Conservation (phyloP, 2,329 filamentous ascomycete genomes). For the Curvularia sp. region DNA sequence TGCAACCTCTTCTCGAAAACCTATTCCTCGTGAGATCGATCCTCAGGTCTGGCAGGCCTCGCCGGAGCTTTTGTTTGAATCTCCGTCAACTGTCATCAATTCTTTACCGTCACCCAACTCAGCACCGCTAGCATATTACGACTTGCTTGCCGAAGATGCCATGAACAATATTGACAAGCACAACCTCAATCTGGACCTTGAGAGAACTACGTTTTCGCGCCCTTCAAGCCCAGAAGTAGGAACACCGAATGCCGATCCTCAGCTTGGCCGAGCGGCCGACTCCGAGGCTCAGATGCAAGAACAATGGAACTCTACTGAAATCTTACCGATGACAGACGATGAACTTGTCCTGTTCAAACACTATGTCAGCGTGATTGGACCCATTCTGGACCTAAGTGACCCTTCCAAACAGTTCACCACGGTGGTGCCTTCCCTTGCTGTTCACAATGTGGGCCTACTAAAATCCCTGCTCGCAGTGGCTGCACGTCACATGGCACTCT, state of each 20-base stretch:
- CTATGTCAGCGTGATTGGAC: conserved; percentile 49
- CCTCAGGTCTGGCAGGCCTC: conserved; percentile 32
- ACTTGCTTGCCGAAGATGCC: conserved; percentile 56
- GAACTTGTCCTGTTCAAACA: conserved; percentile 51
- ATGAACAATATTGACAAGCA: conserved; percentile 47
- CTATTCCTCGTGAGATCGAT: conserved; percentile 30
- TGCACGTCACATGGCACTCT: conserved; percentile 59
- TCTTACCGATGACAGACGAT: conserved; percentile 42
- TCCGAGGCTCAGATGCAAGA: conserved; percentile 23
- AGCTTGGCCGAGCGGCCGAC: conserved; percentile 12
- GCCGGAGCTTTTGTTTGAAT: conserved; percentile 44
- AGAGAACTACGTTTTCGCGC: conserved; percentile 34
- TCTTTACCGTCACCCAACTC: conserved; percentile 52
- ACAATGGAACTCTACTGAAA: conserved; percentile 36
- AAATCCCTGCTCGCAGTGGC: conserved; percentile 65
- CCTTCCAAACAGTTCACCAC: conserved; percentile 49
- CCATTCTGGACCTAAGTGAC: conserved; percentile 56
- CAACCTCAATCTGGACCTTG: conserved; percentile 42
- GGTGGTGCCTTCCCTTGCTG: conserved; percentile 47
- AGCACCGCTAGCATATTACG: conserved; percentile 59
- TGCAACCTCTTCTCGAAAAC: conserved; percentile 25
- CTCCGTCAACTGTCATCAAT: conserved; percentile 37
- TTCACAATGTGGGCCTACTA: conserved; percentile 63
- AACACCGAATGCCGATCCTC: conserved; percentile 23
- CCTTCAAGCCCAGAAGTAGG: conserved; percentile 35